phyloP scores from a whole-genome alignment of 2,329 filamentous ascomycete species.

The Cladophialophora bantiana region DNA sequence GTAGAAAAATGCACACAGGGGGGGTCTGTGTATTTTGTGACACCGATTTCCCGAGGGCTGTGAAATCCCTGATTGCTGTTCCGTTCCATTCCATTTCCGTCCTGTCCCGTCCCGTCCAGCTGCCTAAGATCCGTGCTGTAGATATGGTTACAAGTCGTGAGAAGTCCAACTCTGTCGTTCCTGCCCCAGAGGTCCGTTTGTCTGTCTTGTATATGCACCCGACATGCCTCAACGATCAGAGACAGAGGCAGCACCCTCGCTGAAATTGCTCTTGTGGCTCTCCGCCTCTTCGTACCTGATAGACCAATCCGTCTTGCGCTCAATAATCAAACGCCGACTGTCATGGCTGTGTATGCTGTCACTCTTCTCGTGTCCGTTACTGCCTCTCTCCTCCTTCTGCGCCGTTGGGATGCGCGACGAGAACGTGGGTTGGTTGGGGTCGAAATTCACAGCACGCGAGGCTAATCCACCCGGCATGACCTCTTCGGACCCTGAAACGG shows the following conservation, averaged over 20 bases:
- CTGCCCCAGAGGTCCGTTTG: background rate
- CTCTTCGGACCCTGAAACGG: conserved; percentile 5
- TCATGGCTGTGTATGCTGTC: conserved; percentile 28
- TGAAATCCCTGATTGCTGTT: background rate
- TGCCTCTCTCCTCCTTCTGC: conserved; percentile 1
- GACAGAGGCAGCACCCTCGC: conserved; percentile 14
- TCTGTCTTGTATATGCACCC: background rate
- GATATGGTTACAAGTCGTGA: background rate
- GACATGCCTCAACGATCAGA: background rate
- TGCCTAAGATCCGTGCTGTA: background rate
- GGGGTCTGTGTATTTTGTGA: background rate
- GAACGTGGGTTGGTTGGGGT: conserved; percentile 19
- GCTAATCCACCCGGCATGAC: conserved; percentile 1
- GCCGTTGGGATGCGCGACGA: background rate
- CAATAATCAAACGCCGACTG: conserved; percentile 24
- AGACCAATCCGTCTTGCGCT: conserved; percentile 27
- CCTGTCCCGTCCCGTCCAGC: background rate
- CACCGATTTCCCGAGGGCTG: background rate
- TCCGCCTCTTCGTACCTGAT: conserved; percentile 27
- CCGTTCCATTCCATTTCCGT: background rate
- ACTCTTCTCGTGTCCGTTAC: conserved; percentile 1
- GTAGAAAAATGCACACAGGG: background rate
- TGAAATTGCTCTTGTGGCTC: conserved; percentile 24
- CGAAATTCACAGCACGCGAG: background rate
- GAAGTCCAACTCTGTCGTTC: background rate